These are phyloP conservation scores for Tylopilus sp. DNA, from an alignment of 768 basidiomycete genomes.

Conservation along the genomic window DNA sequence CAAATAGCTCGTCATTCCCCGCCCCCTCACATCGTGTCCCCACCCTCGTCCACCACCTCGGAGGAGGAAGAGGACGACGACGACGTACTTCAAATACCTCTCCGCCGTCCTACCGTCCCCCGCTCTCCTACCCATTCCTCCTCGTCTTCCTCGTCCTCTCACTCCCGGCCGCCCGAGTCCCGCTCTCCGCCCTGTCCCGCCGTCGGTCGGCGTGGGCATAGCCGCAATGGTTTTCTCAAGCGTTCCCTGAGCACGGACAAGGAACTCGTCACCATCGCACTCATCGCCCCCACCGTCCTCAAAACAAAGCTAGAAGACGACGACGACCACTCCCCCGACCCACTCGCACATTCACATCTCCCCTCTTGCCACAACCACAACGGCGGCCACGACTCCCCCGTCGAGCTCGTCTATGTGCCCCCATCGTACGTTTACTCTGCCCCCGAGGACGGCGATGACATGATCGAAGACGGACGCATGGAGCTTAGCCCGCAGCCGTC, in stretches of 20 bases:
- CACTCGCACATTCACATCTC: constrained; percentile 11
- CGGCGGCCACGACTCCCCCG: constrained; percentile 45
- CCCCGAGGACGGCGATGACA: constrained; percentile 16
- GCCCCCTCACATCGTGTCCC: constrained; percentile 20
- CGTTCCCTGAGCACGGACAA: constrained; percentile 34
- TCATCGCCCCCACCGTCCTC: constrained; percentile 78
- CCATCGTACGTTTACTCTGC: constrained; percentile 32
- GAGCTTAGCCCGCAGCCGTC: constrained; percentile 14
- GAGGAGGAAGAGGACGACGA: constrained; percentile 46
- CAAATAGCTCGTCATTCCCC: constrained; percentile 20
- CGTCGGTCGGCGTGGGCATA: constrained; percentile 16
- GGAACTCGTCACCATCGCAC: constrained; percentile 66
- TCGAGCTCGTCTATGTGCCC: constrained; percentile 73
- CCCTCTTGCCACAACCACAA: constrained; percentile 7
- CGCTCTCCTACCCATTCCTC: constrained; percentile 40
- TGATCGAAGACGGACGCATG: constrained; percentile 18
- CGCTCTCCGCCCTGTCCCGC: constrained; percentile 26
- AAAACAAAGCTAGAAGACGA: constrained; percentile 70
- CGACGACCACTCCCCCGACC: constrained; percentile 17
- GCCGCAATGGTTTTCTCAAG: constrained; percentile 46
- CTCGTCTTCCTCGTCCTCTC: constrained; percentile 23
- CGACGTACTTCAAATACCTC: constrained; percentile 65
- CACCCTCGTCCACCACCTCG: constrained; percentile 33
- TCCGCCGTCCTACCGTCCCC: constrained; percentile 25
- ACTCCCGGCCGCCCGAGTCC: constrained; percentile 28